These are phyloP conservation scores for Lactarius sp. DNA, from an alignment of 768 basidiomycete genomes.

Conservation along the genomic window DNA sequence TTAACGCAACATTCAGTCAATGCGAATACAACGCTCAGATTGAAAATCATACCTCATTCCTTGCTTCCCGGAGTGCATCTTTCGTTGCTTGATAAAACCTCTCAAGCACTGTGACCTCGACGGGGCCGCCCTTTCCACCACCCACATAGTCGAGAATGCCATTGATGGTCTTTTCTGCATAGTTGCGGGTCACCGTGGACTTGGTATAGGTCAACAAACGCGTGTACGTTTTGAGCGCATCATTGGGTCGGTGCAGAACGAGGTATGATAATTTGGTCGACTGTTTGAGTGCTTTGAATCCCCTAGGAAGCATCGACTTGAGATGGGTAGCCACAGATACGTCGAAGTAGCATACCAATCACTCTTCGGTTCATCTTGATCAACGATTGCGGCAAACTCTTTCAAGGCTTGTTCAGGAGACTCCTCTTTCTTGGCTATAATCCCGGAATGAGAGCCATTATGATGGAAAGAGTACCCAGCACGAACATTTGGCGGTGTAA, in stretches of 20 bases:
- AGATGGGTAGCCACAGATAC: neutral
- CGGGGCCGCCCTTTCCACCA: slow-evolving; percentile 71
- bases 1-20: slow-evolving; percentile 30
- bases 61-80: slow-evolving; percentile 84
- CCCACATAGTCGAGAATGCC: slow-evolving; percentile 97
- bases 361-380: slow-evolving; percentile 86
- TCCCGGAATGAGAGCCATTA: neutral
- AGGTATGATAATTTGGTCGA: slow-evolving; percentile 92
- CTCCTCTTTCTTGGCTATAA: slow-evolving; percentile 86
- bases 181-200: slow-evolving; percentile 90
- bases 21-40: neutral
- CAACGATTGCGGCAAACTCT: slow-evolving; percentile 84
- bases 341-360: slow-evolving; percentile 65
- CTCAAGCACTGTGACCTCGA: slow-evolving; percentile 84
- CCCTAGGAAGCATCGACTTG: slow-evolving; percentile 50
- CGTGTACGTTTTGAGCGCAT: slow-evolving; percentile 82
- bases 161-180: slow-evolving; percentile 98
- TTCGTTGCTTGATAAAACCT: slow-evolving; percentile 95
- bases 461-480: neutral
- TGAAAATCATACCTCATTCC: slow-evolving; percentile 70
- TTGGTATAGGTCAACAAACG: slow-evolving; percentile 91
- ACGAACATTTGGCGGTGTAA: slow-evolving; percentile 91
- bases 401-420: slow-evolving; percentile 87
- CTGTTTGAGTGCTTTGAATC: slow-evolving; percentile 98
- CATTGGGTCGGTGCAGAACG: slow-evolving; percentile 66